Conservation (phyloP, 768 basidiomycete species). For the Nidularia sp. region DNA sequence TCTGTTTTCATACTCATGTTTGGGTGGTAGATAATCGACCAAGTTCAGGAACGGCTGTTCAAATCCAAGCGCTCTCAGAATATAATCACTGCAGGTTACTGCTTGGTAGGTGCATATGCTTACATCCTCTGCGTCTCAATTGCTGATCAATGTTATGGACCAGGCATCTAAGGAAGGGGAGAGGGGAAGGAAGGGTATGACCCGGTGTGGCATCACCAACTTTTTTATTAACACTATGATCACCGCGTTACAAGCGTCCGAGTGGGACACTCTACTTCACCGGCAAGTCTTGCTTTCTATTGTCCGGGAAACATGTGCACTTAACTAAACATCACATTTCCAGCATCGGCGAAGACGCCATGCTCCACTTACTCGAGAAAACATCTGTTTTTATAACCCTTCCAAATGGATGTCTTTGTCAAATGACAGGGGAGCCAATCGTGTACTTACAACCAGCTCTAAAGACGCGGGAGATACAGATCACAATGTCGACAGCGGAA, state of each 20-base stretch:
- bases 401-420: slow-evolving; percentile 82
- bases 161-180: slow-evolving; percentile 29
- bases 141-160: neutral
- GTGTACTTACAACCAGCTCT: slow-evolving; percentile 25
- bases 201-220: slow-evolving; percentile 46
- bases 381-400: slow-evolving; percentile 73
- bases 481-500: too few species aligned
- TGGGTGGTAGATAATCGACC: slow-evolving; percentile 50
- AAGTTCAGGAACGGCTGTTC: slow-evolving; percentile 55
- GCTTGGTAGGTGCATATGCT: slow-evolving; percentile 40
- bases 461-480: neutral
- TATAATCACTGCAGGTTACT: slow-evolving; percentile 65
- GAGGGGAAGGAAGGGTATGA: slow-evolving; percentile 31
- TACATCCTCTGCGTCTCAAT: too few species aligned
- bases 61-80: slow-evolving; percentile 39
- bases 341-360: slow-evolving; percentile 75
- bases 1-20: neutral
- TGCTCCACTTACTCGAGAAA: slow-evolving; percentile 74
- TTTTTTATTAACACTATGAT: slow-evolving; percentile 73
- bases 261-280: slow-evolving; percentile 64
- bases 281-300: slow-evolving; percentile 35
- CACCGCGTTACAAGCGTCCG: slow-evolving; percentile 55
- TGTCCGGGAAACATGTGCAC: too few species aligned
- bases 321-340: neutral
- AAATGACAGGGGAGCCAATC: slow-evolving; percentile 74